Evolutionary conservation across 2,329 filamentous ascomycete species (phyloP).

Genomic region (Drechmeria coniospora): DNA sequence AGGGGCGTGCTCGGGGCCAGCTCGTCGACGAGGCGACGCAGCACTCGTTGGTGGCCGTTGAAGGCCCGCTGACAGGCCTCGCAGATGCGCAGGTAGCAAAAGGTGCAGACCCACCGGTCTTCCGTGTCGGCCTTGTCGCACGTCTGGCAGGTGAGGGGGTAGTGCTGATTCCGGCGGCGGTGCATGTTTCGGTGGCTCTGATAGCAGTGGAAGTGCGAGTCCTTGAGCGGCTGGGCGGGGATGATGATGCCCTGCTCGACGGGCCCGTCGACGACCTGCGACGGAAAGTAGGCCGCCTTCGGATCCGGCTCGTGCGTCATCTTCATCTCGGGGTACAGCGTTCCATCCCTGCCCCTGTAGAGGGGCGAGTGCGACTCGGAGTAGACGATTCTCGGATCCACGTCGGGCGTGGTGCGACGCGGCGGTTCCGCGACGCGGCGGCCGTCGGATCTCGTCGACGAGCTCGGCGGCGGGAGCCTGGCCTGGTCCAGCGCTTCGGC

Average conservation of each 20-base stretch:
- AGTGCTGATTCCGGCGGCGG: constrained; percentile 29
- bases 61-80: constrained; percentile 28
- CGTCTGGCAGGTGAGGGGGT: constrained; percentile 37
- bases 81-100: constrained; percentile 38
- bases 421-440: constrained; percentile 7
- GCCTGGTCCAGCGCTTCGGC: constrained; percentile 8
- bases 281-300: constrained; percentile 22
- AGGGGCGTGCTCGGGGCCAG: constrained; percentile 6
- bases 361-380: constrained; percentile 19
- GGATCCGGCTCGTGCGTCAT: constrained; percentile 18
- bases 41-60: constrained; percentile 23
- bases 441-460: constrained; percentile 12
- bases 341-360: constrained; percentile 22
- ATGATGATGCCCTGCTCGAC: constrained; percentile 21
- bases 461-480: constrained; percentile 17
- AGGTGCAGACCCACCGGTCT: constrained; percentile 30
- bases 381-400: constrained; percentile 16
- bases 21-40: constrained; percentile 24
- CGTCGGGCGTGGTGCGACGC: constrained; percentile 10
- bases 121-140: constrained; percentile 30
- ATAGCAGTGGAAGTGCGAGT: constrained; percentile 30
- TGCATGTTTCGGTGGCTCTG: constrained; percentile 32
- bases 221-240: constrained; percentile 25
- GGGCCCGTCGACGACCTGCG: constrained; percentile 12
- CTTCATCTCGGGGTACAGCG: constrained; percentile 26